Percentiles rank a stretch among this genome's conserved stretches.
These are phyloP conservation scores for Abrus precatorius DNA, from an alignment of 306 rosid species.

Conservation along the genomic window DNA sequence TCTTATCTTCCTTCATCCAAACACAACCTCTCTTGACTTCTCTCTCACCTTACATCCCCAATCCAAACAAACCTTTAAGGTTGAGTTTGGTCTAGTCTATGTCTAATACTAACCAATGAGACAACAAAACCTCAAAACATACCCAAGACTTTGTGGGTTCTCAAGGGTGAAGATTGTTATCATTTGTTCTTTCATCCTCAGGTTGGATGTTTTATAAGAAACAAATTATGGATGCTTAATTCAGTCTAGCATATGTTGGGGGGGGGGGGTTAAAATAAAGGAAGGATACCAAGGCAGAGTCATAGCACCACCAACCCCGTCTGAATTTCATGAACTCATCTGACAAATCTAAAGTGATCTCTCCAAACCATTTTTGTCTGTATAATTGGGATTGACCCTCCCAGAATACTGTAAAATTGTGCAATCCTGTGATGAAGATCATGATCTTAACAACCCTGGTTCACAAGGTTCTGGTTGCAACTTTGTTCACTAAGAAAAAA, in stretches of 20 bases:
- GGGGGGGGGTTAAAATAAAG: too few relatives aligned
- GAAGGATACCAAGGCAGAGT: neutral
- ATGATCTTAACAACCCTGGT: neutral
- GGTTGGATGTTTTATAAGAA: neutral
- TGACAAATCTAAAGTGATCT: neutral
- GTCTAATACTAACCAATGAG: neutral
- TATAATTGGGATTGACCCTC: neutral
- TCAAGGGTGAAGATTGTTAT: neutral
- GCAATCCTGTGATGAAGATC: neutral
- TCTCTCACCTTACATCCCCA: too few relatives aligned
- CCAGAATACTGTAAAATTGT: neutral
- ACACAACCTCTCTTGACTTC: too few relatives aligned
- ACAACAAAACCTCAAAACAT: neutral
- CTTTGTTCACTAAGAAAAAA: conserved; percentile 32
- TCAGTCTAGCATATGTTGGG: too few relatives aligned
- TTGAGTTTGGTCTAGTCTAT: neutral
- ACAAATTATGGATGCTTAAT: neutral
- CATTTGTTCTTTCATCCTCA: neutral
- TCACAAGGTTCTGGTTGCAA: conserved; percentile 35
- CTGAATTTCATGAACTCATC: neutral
- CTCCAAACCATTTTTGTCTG: neutral
- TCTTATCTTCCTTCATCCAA: too few relatives aligned
- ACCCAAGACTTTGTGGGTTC: neutral
- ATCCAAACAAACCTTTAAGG: neutral
- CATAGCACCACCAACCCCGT: neutral